Evolutionary conservation across 2,329 filamentous ascomycete species (phyloP).

Genomic region (Camillea tinctor): DNA sequence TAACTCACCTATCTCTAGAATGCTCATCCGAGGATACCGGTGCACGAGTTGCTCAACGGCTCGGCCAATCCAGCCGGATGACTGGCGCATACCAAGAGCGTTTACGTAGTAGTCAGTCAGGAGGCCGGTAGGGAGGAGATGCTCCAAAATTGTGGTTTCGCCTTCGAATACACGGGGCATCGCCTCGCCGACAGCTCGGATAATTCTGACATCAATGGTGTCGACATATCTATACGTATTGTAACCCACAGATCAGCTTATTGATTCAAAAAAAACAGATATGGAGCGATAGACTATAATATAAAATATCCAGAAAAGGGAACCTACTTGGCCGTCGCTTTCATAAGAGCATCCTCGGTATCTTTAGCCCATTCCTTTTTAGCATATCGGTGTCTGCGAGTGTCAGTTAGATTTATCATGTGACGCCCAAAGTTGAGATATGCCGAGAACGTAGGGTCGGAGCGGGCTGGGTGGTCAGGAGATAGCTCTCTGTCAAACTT

Average conservation of each 20-base stretch:
- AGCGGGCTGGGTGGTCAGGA: background rate
- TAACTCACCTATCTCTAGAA: background rate
- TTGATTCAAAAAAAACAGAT: too few relatives aligned
- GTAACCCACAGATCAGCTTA: too few relatives aligned
- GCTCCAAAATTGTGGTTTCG: slow-evolving; percentile 11
- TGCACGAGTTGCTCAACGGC: slow-evolving; percentile 6
- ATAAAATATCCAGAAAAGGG: too few relatives aligned
- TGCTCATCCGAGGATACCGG: slow-evolving; percentile 5
- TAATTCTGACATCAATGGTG: slow-evolving; percentile 6
- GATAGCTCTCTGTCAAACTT: slow-evolving; percentile 9
- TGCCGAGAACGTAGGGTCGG: background rate
- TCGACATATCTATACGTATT: background rate
- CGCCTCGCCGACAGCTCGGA: slow-evolving; percentile 4
- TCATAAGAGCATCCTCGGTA: background rate
- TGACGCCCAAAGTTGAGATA: slow-evolving; percentile 13
- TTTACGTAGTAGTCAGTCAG: slow-evolving; percentile 9
- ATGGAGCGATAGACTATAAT: too few relatives aligned
- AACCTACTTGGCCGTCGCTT: too few relatives aligned
- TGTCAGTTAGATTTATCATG: slow-evolving; percentile 2
- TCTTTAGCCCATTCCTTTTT: slow-evolving; percentile 8
- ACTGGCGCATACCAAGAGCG: slow-evolving; percentile 4
- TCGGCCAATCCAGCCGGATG: slow-evolving; percentile 2
- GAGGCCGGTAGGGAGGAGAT: slow-evolving; percentile 6
- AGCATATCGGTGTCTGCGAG: slow-evolving; percentile 5
- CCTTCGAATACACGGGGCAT: slow-evolving; percentile 7